These are phyloP conservation scores for Penicillium waksmanii DNA, from an alignment of 495 filamentous ascomycete genomes.

Conservation along the genomic window DNA sequence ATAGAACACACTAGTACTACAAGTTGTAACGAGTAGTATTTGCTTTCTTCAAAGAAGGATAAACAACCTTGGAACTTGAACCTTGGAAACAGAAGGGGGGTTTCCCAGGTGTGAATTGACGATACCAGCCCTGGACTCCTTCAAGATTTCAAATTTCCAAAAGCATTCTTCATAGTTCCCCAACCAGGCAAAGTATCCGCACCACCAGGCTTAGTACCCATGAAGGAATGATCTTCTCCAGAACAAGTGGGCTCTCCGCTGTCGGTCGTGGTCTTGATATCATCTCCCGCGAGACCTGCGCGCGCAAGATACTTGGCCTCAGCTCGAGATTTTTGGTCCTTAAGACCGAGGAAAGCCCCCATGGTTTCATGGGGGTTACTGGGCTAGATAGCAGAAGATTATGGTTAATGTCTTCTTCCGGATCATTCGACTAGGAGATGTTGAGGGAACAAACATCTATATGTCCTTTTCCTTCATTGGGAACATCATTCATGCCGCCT, in stretches of 20 bases:
- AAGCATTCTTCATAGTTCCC: constrained; percentile 29
- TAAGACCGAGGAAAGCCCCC: constrained; percentile 34
- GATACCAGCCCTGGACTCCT: neutral
- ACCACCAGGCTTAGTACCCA: constrained; percentile 37
- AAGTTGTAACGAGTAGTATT: too few species aligned
- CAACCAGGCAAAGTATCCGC: constrained; percentile 41
- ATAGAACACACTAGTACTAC: too few species aligned
- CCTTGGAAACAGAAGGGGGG: too few species aligned
- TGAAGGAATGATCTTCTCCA: constrained; percentile 44
- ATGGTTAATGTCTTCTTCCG: neutral
- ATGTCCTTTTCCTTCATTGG: constrained; percentile 31
- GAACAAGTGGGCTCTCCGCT: constrained; percentile 27
- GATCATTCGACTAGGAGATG: neutral
- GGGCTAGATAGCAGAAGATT: constrained; percentile 17
- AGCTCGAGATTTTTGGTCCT: constrained; percentile 39
- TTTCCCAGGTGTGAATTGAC: neutral
- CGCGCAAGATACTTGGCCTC: constrained; percentile 28
- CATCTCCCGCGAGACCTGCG: constrained; percentile 13
- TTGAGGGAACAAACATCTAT: constrained; percentile 22
- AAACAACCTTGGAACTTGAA: neutral
- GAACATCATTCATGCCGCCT: constrained; percentile 20
- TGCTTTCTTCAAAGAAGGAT: neutral
- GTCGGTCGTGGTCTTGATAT: constrained; percentile 10
- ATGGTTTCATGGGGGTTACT: constrained; percentile 30
- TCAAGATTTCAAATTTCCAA: constrained; percentile 26